Base-by-base conservation (phyloP, 495 filamentous ascomycete genomes). In the Penicillium diatomitis region DNA sequence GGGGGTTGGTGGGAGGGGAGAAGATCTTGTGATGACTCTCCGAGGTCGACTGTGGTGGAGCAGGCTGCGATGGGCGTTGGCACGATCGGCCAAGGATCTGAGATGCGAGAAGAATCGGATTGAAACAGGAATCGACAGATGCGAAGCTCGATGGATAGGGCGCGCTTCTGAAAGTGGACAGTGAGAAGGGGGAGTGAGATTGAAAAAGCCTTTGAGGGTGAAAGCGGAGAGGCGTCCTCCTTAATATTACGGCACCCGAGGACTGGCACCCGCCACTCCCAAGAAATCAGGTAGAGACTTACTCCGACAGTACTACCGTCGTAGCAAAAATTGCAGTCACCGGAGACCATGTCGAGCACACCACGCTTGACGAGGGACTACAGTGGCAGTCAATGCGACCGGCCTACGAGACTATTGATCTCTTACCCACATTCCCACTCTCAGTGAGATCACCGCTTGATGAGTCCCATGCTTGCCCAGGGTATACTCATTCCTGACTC, bases 191-290 rank as follows among this genome's bases (percentile, higher is more conserved):
- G 9, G 36, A 20, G 39, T 38, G 47, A 31, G 38, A 57, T 52
- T 53, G 54, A 59, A 63, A 20, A 60, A 60, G 58, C 54, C 53
- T 60, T 62, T 59, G 52, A 56, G 50, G 52, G 56, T 54, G 53
- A 61, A 63, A 63, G 60, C 60, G 60, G 60, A 63, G 60, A 63
- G 56, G 57, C 55, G 60, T 63, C 60, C 60, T 63, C 60, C 60
- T 61, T 58, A 63, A 63, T 63, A 63, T 61, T 63, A 61, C 54
- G 44, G 53, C 46, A 58, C 49, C 57, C 53, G 47, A 58, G 47
- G 44, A 45, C 38, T 56, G 52, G 48, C 49, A 55, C 51, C 57
- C 56, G 57, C 57, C 57, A 63, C 60, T 47, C 49, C 48, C 30
- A 50, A 55, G 40, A 46, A 6, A 34, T 44, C 49, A 20, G 29